Evolutionary conservation across 192 early-diverging fungal genomes (phyloP), one percentile per base, ranked within the genome.

Genomic region (Backusella circina): DNA sequence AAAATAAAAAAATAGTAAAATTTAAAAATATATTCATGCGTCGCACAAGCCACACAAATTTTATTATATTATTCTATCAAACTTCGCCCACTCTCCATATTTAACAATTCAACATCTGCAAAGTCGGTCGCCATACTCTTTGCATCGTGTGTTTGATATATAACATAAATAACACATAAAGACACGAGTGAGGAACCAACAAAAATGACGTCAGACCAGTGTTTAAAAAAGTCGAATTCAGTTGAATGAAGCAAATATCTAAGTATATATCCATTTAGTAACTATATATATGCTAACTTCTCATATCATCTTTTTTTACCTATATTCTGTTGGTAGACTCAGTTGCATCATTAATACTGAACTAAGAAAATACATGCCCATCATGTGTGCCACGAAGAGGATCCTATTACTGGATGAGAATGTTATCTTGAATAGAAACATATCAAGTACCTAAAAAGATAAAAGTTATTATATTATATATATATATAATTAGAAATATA

Each of bases 161-260:
- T 85, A 71, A 92, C 77, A 75, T 91, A 94, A 39, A 96, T 83
- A 54, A 97, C 86, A 21, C 89, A 80, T 8, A 89, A 86, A 35
- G 91, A 93, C 12, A 89, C 78, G 10, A 93, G 73, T 0, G 95
- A 94, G n/a, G 91, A 90, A 18, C 95, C 85, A 47, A 98, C 79
- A 82, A 96, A 97, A 16, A 97, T 95, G 8, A 93, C 86, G 82
- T 99, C 97, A 71, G 95, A 96, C 97, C 96, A 97, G 65, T 91
- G 91, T 77, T 94, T 91, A 82, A 95, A 99, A 78, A 95, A 97
- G 79, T 93, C 86, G 73, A 97, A 96, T 66, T 96, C 93, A 16
- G 96, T 90, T 13, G 90, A 85, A 30, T 92, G 92, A 69, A 97
- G 79, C 0, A 95, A 90, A 12, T 89, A 90, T 1, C 92, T 92